Base-by-base conservation (phyloP, 2,329 filamentous ascomycete genomes). In the Penicillium sp. region DNA sequence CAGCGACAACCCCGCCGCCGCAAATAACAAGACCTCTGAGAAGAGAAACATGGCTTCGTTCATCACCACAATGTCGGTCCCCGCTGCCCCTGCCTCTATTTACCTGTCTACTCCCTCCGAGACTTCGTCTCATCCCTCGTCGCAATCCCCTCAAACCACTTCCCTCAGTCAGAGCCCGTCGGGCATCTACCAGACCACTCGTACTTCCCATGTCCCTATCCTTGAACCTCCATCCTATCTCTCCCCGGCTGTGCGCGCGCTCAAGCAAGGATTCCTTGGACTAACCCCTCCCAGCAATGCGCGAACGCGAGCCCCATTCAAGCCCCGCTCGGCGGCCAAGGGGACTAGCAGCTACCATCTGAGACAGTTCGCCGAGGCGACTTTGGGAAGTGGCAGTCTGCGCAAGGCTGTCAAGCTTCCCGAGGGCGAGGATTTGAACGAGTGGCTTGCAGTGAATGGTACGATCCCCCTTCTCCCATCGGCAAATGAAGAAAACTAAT, bases 401-500 rank as follows among this genome's bases (percentile, higher is more conserved):
- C 83, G 90, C 64, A 97, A 98, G 76, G 90, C 95, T 25, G 93
- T 98, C 59, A 95, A 92, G 78, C 78, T 98, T 54, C 93, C 95
- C 12, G 95, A 98, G 67, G 93, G 95, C 51, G 93, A 98, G 69
- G 93, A 98, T 67, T 81, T 95, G 74, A 95, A 96, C 68, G 93
- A 98, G 73, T 98, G 93, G 93, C 75, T 98, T 54, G 93, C 93
- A 25, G 93, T 98, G 62, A 98, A 98, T 75, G 88, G 91, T 95
- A 76, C 62, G 83, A 37, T 42, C 18, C 5, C 23, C 9, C 12
- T 25, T 18, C 18, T 13, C 24, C 13, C 25, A 12, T 35, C 4
- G 10, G 24, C n/a, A 33, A n/a, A 37, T n/a, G 27, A 9, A 29
- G 13, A 1, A 27, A 23, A 23, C 31, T 46, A 32, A 49, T 73